A percentile compares a stretch with the other conserved stretches of the same genome.
These are phyloP conservation scores for Naumovozyma baii DNA, from an alignment of 805 yeast genomes.

Conservation along the genomic window DNA sequence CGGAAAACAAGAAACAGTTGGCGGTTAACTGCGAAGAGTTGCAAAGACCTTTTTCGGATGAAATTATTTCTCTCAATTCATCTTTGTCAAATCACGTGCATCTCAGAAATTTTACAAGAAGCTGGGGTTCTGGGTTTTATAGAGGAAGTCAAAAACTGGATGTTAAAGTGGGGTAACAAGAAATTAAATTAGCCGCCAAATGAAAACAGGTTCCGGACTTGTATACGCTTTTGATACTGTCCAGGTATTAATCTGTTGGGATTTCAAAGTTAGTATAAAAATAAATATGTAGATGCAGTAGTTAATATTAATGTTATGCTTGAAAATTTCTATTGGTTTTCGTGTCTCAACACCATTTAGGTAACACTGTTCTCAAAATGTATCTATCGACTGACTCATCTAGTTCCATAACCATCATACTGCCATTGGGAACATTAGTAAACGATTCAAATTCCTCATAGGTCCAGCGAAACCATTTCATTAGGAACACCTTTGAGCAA, in stretches of 20 bases:
- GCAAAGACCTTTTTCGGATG: too few relatives aligned
- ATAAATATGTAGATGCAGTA: too few relatives aligned
- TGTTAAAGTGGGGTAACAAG: too few relatives aligned
- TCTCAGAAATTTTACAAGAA: background rate
- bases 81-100: too few relatives aligned
- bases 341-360: slow-evolving; percentile 43
- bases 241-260: too few relatives aligned
- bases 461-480: slow-evolving; percentile 93
- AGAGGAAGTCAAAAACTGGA: background rate
- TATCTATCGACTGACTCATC: slow-evolving; percentile 42
- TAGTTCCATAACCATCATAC: slow-evolving; percentile 68
- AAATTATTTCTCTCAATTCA: too few relatives aligned
- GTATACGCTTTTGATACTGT: too few relatives aligned
- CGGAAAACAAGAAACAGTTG: too few relatives aligned
- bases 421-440: slow-evolving; percentile 77
- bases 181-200: background rate
- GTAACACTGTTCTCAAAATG: slow-evolving; percentile 48
- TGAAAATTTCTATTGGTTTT: background rate
- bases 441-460: slow-evolving; percentile 81
- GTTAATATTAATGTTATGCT: too few relatives aligned
- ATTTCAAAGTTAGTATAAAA: too few relatives aligned
- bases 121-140: background rate
- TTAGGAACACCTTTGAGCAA: slow-evolving; percentile 84
- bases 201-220: background rate
- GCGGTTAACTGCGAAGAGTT: too few relatives aligned